Percentiles rank a stretch among this genome's conserved stretches.
phyloP scores from a whole-genome alignment of 2,329 filamentous ascomycete genomes.

The Penicillium janthinellum region DNA sequence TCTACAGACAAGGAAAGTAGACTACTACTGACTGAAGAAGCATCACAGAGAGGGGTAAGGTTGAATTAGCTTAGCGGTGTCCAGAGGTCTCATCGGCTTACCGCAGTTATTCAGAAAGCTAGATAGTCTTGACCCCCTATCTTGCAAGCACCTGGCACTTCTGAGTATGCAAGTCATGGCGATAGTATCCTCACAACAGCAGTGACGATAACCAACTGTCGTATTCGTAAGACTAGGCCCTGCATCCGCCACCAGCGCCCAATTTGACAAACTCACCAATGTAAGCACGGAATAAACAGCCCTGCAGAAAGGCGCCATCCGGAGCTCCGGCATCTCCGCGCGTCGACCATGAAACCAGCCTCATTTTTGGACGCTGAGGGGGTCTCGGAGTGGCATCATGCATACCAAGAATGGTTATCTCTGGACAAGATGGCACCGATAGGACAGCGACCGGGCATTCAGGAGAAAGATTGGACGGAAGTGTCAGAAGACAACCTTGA shows the following conservation, averaged over 20 bases:
- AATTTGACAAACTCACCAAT: neutral
- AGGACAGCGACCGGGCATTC: neutral
- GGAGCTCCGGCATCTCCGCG: neutral
- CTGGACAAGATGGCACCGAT: neutral
- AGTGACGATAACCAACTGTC: neutral
- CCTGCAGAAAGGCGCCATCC: neutral
- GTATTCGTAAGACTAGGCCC: neutral
- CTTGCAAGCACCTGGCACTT: neutral
- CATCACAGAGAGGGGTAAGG: neutral
- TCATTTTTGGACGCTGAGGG: neutral
- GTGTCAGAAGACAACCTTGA: neutral
- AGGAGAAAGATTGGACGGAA: neutral
- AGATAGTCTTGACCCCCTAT: neutral
- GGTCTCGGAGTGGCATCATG: neutral
- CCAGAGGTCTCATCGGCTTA: neutral
- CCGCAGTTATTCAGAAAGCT: neutral
- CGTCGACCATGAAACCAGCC: neutral
- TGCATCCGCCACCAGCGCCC: neutral
- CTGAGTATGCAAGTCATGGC: neutral
- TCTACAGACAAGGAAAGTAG: neutral
- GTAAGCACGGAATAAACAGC: neutral
- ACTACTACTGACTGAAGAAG: neutral
- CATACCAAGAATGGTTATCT: neutral
- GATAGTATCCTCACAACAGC: neutral
- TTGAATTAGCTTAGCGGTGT: neutral